Evolutionary conservation across 768 basidiomycete genomes (phyloP), one percentile per base, ranked within the genome.

Genomic region (Phylloporus sp.): DNA sequence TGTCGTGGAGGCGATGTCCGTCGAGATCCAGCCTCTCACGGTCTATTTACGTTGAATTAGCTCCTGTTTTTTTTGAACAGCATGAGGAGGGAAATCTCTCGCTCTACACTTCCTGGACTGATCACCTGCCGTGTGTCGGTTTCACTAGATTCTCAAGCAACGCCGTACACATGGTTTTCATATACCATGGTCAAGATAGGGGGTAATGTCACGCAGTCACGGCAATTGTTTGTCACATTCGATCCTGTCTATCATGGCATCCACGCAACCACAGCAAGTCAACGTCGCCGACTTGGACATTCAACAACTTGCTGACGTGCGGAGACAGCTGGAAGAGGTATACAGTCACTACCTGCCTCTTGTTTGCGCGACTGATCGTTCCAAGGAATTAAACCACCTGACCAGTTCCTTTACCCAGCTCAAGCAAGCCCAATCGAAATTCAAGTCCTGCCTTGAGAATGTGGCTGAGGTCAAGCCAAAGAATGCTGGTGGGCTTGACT

Each of bases 251-350:
- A 20, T 38, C 36, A 18, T 76, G 75, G 69, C 76, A 35, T 65
- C 54, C 12, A 63, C 57, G 58, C 79, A 79, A 69, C 70, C 79
- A 11, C 88, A 90, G 62, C 84, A 88, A 52, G 78, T 95, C 63
- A 88, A 81, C 59, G 76, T 95, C 16, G 73, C 80, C 13, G 92
- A 97, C 69, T 79, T 99, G 46, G 89, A 92, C 61, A 71, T 95
- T 27, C 72, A 84, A 2, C 95, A 98, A 70, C 80, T 98, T 2
- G 78, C 85, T 10, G 92, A 97, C 58, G 92, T 97, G 35, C 83
- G 87, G 59, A 83, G 86, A 55, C 95, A 97, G 67, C 77, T 99
- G 0, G 95, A 99, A 62, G 91, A 97, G 72, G 95, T 91, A 49
- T 55, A 72, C 26, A 2, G 13, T 11, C 12, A 15, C 15, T 3